Evolutionary conservation across 208 protist species (phyloP).

Genomic region (Sergeia podlipaevii): DNA sequence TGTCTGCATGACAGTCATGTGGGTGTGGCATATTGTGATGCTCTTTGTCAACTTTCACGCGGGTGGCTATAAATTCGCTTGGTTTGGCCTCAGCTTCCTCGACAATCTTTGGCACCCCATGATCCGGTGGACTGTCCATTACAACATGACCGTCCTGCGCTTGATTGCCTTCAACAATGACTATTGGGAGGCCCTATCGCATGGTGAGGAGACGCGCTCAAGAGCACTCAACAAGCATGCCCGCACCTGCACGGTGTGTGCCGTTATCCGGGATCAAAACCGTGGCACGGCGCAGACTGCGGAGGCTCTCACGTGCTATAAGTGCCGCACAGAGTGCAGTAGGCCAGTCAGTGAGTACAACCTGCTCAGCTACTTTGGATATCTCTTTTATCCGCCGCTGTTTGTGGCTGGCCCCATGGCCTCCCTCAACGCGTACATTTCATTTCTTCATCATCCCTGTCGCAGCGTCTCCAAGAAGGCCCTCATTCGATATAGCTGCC

Average conservation of each 20-base stretch:
- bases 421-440: conserved; percentile 87
- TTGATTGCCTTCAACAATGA: conserved; percentile 75
- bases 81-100: conserved; percentile 36
- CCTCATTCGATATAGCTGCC: conserved; percentile 30
- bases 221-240: conserved; percentile 21
- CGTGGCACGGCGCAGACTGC: neutral
- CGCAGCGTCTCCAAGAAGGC: conserved; percentile 13
- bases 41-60: conserved; percentile 42
- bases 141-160: conserved; percentile 72
- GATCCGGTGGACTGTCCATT: conserved; percentile 58
- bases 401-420: conserved; percentile 85
- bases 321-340: conserved; percentile 36
- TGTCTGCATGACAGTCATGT: conserved; percentile 42
- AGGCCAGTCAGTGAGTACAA: conserved; percentile 44
- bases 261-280: conserved; percentile 27
- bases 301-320: conserved; percentile 39
- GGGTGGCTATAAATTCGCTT: conserved; percentile 31
- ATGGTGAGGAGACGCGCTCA: conserved; percentile 9
- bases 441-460: conserved; percentile 49
- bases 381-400: conserved; percentile 83
- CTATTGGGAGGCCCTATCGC: conserved; percentile 25
- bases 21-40: conserved; percentile 29
- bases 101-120: conserved; percentile 16
- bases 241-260: conserved; percentile 33
- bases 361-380: conserved; percentile 61